These are phyloP conservation scores for Trichoderma arundinaceum DNA, from an alignment of 2,329 filamentous ascomycete species.

Conservation along the genomic window DNA sequence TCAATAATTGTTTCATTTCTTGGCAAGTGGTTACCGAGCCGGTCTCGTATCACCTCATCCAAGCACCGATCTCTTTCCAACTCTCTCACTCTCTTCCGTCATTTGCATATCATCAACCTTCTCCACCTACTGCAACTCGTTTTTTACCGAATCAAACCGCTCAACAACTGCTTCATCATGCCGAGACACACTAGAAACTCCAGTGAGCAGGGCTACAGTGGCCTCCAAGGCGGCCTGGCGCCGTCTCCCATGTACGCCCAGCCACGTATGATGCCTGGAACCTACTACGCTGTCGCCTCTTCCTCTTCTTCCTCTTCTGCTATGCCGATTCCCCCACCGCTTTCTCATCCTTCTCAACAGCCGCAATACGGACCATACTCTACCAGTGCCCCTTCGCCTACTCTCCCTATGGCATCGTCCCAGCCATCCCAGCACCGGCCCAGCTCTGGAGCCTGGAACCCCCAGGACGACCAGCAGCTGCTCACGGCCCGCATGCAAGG, in stretches of 20 bases:
- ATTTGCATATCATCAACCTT: constrained; percentile 12
- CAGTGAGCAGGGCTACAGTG: constrained; percentile 45
- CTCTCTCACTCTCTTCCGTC: constrained; percentile 1
- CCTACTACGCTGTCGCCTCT: constrained; percentile 46
- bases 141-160: constrained; percentile 21
- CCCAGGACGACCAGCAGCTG: constrained; percentile 75
- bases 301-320: constrained; percentile 27
- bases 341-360: constrained; percentile 18
- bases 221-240: constrained; percentile 50
- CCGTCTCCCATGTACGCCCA: constrained; percentile 51
- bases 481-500: constrained; percentile 73
- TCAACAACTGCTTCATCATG: constrained; percentile 45
- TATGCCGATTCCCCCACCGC: constrained; percentile 28
- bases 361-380: constrained; percentile 49
- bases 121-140: not conserved
- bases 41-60: constrained; percentile 30
- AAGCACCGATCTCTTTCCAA: constrained; percentile 28
- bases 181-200: constrained; percentile 52
- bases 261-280: constrained; percentile 49
- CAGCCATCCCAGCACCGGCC: constrained; percentile 59
- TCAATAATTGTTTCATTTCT: constrained; percentile 32
- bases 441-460: constrained; percentile 72
- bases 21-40: constrained; percentile 30
- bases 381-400: constrained; percentile 42
- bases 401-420: constrained; percentile 49